Evolutionary conservation across 192 early-diverging fungal species (phyloP).

Genomic region (Coemansia sp.): DNA sequence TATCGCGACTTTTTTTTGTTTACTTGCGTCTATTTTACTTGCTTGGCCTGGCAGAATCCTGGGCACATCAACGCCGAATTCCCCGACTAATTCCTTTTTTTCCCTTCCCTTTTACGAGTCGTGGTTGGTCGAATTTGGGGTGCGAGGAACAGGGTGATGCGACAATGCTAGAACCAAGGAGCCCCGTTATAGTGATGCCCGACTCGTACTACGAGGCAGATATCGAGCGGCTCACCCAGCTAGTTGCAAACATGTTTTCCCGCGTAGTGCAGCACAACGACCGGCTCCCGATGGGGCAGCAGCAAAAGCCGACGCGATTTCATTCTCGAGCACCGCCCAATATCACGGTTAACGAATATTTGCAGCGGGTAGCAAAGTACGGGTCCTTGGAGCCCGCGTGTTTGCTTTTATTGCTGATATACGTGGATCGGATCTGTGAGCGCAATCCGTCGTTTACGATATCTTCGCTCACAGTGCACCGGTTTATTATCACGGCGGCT

Average conservation of each 20-base stretch:
- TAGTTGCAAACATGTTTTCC: conserved; percentile 53
- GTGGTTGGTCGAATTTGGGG: background rate
- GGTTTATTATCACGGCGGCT: conserved; percentile 90
- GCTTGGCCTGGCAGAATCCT: too few species aligned
- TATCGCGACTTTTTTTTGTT: background rate
- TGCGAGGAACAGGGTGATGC: background rate
- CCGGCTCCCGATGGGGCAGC: conserved; percentile 50
- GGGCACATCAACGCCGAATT: background rate
- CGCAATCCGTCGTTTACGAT: conserved; percentile 81
- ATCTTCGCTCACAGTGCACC: conserved; percentile 90
- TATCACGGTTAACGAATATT: conserved; percentile 88
- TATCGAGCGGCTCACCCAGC: conserved; percentile 43
- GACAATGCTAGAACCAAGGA: conserved; percentile 4
- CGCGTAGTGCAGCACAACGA: conserved; percentile 70
- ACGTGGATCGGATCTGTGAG: conserved; percentile 90
- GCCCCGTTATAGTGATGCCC: conserved; percentile 33
- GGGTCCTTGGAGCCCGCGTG: conserved; percentile 88
- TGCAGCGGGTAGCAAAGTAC: conserved; percentile 90
- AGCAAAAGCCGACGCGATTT: conserved; percentile 84
- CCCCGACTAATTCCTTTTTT: background rate
- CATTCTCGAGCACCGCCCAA: conserved; percentile 90
- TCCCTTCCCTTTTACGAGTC: background rate
- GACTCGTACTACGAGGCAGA: conserved; percentile 44
- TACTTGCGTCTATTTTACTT: background rate
- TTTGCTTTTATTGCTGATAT: conserved; percentile 87